Evolutionary conservation across 2,329 filamentous ascomycete species (phyloP).

Genomic region (Aspergillus texensis): DNA sequence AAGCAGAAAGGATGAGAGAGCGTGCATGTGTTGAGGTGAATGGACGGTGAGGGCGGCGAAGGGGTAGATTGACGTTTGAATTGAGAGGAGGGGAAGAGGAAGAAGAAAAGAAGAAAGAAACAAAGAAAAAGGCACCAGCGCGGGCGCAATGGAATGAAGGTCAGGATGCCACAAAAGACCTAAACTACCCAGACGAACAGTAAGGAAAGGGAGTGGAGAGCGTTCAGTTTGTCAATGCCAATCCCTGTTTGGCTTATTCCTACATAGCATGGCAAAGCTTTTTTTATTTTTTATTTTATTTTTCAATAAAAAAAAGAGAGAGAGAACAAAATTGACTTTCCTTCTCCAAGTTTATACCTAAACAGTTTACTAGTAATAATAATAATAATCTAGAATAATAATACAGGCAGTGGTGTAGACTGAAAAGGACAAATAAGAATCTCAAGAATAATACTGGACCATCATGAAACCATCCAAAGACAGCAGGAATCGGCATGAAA

Average conservation of each 20-base stretch:
- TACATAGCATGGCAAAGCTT: slow-evolving; percentile 5
- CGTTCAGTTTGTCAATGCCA: slow-evolving; percentile 4
- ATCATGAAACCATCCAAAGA: slow-evolving; percentile 5
- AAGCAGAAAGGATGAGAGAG: background rate
- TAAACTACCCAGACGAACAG: background rate
- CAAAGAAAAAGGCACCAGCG: slow-evolving; percentile 7
- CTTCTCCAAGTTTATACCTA: too few relatives aligned
- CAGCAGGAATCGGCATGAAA: slow-evolving; percentile 2
- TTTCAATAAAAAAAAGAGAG: too few relatives aligned
- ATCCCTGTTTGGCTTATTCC: slow-evolving; percentile 7
- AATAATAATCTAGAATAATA: background rate
- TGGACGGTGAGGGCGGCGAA: background rate
- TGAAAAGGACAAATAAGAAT: background rate
- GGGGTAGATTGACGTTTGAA: background rate
- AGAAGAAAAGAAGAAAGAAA: slow-evolving; percentile 8
- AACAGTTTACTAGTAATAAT: background rate
- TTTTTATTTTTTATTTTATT: background rate
- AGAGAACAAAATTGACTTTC: too few relatives aligned
- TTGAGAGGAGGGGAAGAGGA: slow-evolving; percentile 1
- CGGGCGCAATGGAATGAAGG: slow-evolving; percentile 2
- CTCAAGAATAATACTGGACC: background rate
- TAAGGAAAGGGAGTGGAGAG: slow-evolving; percentile 4
- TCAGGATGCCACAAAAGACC: slow-evolving; percentile 5
- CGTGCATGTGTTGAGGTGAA: background rate
- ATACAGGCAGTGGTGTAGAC: background rate